Conservation (phyloP, 1,139 yeast species). For the Candida sp. region DNA sequence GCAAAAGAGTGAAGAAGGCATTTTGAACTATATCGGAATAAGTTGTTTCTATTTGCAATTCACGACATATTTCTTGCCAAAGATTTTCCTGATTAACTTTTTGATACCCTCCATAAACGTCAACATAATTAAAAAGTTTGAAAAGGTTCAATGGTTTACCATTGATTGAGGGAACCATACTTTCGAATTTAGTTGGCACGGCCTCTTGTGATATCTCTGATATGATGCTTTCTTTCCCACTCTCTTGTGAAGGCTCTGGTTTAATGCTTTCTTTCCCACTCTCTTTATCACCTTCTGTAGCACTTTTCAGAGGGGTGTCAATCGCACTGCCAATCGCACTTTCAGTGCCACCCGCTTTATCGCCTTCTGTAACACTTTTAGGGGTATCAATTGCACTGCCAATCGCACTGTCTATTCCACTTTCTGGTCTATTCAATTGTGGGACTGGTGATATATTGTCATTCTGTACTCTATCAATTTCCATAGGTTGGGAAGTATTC, state of each 20-base stretch:
- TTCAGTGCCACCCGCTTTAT: too few relatives aligned
- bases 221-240: background rate
- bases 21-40: constrained; percentile 65
- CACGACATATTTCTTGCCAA: constrained; percentile 73
- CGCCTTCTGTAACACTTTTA: too few relatives aligned
- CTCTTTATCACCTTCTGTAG: background rate
- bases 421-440: too few relatives aligned
- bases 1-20: constrained; percentile 42
- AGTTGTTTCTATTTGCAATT: constrained; percentile 38
- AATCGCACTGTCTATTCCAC: too few relatives aligned
- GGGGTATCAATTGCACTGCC: too few relatives aligned
- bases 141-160: constrained; percentile 55
- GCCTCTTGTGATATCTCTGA: background rate
- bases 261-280: background rate
- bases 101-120: constrained; percentile 55
- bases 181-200: background rate
- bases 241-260: background rate
- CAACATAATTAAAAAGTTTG: constrained; percentile 47
- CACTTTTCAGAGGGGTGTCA: too few relatives aligned
- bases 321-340: too few relatives aligned
- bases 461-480: too few relatives aligned
- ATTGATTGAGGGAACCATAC: constrained; percentile 49
- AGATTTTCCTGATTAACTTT: constrained; percentile 51
- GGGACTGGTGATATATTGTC: too few relatives aligned
- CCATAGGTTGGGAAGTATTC: too few relatives aligned